Conservation (phyloP, 2,329 filamentous ascomycete genomes). For the Penicillium digitatum region DNA sequence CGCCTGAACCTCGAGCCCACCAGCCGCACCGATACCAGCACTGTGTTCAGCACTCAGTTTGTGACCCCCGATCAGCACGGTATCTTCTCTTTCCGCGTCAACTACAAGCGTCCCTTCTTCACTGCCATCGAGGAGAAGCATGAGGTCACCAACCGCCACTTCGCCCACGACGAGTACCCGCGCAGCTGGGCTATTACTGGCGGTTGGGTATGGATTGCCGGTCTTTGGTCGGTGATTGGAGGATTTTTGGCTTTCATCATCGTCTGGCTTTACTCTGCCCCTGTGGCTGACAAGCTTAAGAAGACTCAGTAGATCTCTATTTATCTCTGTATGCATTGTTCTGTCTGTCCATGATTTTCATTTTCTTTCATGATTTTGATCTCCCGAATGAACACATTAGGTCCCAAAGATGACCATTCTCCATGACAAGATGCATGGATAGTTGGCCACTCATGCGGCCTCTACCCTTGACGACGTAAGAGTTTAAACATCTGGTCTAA, state of each 20-base stretch:
- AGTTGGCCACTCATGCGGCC: background rate
- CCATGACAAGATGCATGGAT: background rate
- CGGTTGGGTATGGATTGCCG: conserved; percentile 91
- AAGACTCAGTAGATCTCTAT: conserved; percentile 43
- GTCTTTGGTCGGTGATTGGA: conserved; percentile 75
- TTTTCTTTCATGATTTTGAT: conserved; percentile 19
- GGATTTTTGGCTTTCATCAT: conserved; percentile 83
- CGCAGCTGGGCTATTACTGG: conserved; percentile 84
- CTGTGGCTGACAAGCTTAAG: conserved; percentile 44
- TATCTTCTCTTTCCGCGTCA: conserved; percentile 97
- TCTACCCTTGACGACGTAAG: background rate
- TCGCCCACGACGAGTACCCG: conserved; percentile 95
- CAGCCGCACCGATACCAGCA: conserved; percentile 60
- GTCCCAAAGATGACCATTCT: background rate
- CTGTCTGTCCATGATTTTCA: conserved; percentile 22
- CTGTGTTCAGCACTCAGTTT: conserved; percentile 72
- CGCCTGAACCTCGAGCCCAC: conserved; percentile 67
- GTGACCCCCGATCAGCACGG: conserved; percentile 92
- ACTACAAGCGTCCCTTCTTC: conserved; percentile 93
- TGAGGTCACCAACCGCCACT: conserved; percentile 90
- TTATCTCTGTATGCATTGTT: conserved; percentile 21
- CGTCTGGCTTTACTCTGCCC: conserved; percentile 78
- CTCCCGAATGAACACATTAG: background rate
- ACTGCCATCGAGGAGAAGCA: conserved; percentile 89
- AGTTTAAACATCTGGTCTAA: no score